Conservation (phyloP, 192 early-diverging fungal species). For the Podochytrium sp. region DNA sequence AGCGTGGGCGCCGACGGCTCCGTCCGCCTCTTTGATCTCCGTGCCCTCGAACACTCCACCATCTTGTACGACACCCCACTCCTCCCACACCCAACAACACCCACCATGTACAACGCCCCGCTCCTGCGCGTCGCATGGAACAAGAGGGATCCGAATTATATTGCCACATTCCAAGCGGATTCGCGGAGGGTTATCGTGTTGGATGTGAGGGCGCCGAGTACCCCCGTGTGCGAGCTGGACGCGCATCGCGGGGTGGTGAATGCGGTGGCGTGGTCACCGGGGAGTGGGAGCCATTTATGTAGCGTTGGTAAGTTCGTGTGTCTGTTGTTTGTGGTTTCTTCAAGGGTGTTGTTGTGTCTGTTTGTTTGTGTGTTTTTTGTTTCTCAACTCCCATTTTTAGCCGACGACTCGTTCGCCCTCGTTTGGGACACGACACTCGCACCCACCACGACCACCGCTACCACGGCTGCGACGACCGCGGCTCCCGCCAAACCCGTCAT, state of each 20-base stretch:
- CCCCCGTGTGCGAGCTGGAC: conserved; percentile 80
- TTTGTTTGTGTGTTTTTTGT: neutral
- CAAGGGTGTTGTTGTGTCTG: neutral
- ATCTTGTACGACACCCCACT: conserved; percentile 89
- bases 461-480: neutral
- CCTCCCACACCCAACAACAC: conserved; percentile 5
- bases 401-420: conserved; percentile 86
- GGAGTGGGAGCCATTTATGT: conserved; percentile 76
- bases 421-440: conserved; percentile 81
- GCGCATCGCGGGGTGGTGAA: conserved; percentile 82
- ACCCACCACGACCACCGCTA: neutral
- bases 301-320: conserved; percentile 85
- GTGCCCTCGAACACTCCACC: conserved; percentile 94
- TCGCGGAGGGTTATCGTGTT: conserved; percentile 81
- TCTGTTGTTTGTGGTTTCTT: conserved; percentile 4
- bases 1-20: conserved; percentile 98
- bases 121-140: conserved; percentile 90
- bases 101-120: conserved; percentile 49
- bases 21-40: conserved; percentile 96
- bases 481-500: conserved; percentile 38
- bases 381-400: conserved; percentile 42
- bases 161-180: conserved; percentile 91
- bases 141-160: conserved; percentile 84
- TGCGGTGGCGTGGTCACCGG: conserved; percentile 87
- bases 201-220: conserved; percentile 89